Evolutionary conservation across 495 filamentous ascomycete genomes (phyloP).

Genomic region (Hyaloscypha hepaticicola): DNA sequence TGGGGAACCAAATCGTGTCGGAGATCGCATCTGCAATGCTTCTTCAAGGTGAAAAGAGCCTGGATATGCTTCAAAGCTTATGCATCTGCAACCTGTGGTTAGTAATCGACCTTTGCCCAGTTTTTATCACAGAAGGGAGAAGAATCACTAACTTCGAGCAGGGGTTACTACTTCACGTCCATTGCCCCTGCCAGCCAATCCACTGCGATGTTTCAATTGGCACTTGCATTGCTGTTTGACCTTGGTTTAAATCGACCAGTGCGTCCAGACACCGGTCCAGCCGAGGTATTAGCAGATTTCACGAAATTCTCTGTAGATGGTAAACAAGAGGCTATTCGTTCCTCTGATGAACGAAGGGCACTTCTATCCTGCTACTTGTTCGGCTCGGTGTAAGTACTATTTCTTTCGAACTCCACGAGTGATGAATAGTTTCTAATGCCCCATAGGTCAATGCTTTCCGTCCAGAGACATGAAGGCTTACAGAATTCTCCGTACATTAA

Average conservation of each 20-base stretch:
- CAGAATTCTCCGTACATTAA: constrained; percentile 16
- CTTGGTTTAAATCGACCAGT: constrained; percentile 21
- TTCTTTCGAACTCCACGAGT: background rate
- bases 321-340: constrained; percentile 10
- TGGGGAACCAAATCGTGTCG: constrained; percentile 8
- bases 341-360: constrained; percentile 22
- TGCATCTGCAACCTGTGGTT: constrained; percentile 26
- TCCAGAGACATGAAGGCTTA: constrained; percentile 15
- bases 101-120: background rate
- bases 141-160: background rate
- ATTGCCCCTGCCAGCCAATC: constrained; percentile 7
- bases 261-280: constrained; percentile 14
- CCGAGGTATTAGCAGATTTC: constrained; percentile 11
- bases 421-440: background rate
- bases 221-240: constrained; percentile 23
- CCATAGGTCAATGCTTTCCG: background rate
- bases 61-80: constrained; percentile 28
- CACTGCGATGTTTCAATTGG: constrained; percentile 14
- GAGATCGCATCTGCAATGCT: constrained; percentile 20
- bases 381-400: constrained; percentile 16
- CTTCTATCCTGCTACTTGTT: constrained; percentile 21
- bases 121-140: background rate
- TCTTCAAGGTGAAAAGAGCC: constrained; percentile 20
- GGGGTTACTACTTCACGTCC: constrained; percentile 17
- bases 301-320: background rate